Percentiles rank a stretch among this genome's conserved stretches.
Evolutionary conservation across 371 early-diverging fungal genomes (phyloP).

Genomic region (Mortierella sp.): DNA sequence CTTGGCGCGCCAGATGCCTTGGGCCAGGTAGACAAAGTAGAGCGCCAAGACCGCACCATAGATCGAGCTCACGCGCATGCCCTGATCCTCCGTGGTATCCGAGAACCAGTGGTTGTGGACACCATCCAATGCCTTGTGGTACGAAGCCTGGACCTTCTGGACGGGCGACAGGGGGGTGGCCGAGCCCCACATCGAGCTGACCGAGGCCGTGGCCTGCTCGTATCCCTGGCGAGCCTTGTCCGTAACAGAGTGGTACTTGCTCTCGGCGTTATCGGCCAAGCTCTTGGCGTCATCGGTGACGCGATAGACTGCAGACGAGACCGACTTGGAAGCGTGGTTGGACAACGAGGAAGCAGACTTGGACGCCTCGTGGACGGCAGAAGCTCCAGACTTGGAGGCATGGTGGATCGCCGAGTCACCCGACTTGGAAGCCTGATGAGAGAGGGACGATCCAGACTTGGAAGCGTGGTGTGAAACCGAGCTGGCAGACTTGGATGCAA

Average conservation of each 20-base stretch:
- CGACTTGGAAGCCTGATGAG: conserved; percentile 27
- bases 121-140: conserved; percentile 23
- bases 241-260: conserved; percentile 27
- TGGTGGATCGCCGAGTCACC: conserved; percentile 11
- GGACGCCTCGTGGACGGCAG: conserved; percentile 27
- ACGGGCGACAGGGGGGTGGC: conserved; percentile 24
- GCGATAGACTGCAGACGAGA: conserved; percentile 20
- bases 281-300: conserved; percentile 32
- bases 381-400: conserved; percentile 29
- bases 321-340: conserved; percentile 19
- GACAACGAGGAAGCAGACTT: conserved; percentile 28
- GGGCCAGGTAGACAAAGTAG: conserved; percentile 37
- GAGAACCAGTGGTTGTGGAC: conserved; percentile 25
- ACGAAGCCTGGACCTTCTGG: conserved; percentile 27
- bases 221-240: conserved; percentile 34
- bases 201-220: conserved; percentile 44
- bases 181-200: conserved; percentile 31
- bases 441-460: conserved; percentile 27
- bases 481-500: conserved; percentile 43
- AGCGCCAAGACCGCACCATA: conserved; percentile 33
- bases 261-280: conserved; percentile 18
- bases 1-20: conserved; percentile 33
- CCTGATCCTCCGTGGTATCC: neutral
- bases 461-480: conserved; percentile 24
- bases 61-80: conserved; percentile 30